Percentiles rank a stretch among this genome's conserved stretches.
Conservation (phyloP, 495 filamentous ascomycete genomes). For the Penicillium coffeae region DNA sequence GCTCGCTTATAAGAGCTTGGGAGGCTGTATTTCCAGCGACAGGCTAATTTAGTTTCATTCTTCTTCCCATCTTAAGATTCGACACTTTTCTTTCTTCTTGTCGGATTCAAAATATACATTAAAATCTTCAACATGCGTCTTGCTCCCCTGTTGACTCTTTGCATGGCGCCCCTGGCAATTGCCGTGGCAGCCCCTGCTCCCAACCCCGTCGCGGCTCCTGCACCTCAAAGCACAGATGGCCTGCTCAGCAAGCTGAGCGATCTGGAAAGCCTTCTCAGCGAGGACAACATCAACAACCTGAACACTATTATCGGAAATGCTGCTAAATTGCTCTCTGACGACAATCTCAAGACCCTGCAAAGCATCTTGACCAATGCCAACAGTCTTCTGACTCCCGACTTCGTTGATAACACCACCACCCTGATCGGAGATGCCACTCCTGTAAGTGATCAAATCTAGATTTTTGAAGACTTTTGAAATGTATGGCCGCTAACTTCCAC, state of each 20-base stretch:
- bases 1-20: conserved; percentile 6
- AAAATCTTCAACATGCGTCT: conserved; percentile 25
- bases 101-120: neutral
- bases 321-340: conserved; percentile 26
- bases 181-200: conserved; percentile 37
- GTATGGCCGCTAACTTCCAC: neutral
- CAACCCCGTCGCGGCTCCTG: conserved; percentile 30
- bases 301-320: conserved; percentile 34
- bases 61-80: neutral
- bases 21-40: neutral
- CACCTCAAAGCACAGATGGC: conserved; percentile 17
- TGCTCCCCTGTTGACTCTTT: conserved; percentile 24
- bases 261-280: conserved; percentile 31
- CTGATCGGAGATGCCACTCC: conserved; percentile 51
- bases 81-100: no score
- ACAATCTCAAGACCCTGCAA: conserved; percentile 30
- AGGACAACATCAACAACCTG: conserved; percentile 40
- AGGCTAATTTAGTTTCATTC: neutral
- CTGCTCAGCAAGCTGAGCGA: conserved; percentile 24
- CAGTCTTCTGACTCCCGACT: conserved; percentile 26
- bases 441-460: conserved; percentile 30
- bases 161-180: conserved; percentile 28
- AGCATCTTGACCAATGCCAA: conserved; percentile 33
- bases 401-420: conserved; percentile 44
- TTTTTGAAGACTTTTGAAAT: no score